A percentile compares a stretch with the other conserved stretches of the same genome.
phyloP scores from a whole-genome alignment of 805 yeast genomes.

The Candida sonorensis region DNA sequence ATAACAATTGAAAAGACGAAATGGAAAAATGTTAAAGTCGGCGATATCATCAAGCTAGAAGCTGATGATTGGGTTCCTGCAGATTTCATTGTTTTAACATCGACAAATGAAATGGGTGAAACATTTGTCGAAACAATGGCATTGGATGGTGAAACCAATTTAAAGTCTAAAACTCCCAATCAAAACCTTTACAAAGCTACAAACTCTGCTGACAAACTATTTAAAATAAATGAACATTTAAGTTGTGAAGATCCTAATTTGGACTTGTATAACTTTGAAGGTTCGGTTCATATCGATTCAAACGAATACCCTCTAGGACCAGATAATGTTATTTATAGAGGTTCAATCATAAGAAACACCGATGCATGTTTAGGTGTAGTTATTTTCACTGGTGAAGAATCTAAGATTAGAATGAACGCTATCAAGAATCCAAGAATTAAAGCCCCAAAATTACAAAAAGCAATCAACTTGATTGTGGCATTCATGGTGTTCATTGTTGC shows the following conservation, averaged over 20 bases:
- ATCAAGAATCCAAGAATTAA: constrained; percentile 83
- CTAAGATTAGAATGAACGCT: constrained; percentile 94
- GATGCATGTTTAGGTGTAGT: constrained; percentile 69
- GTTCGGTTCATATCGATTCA: constrained; percentile 43
- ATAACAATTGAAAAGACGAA: constrained; percentile 18
- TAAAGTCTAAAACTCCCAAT: constrained; percentile 69
- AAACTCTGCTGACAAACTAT: constrained; percentile 43
- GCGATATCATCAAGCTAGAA: constrained; percentile 66
- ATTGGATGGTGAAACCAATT: constrained; percentile 92
- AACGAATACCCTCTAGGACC: constrained; percentile 59
- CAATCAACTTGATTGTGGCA: constrained; percentile 74
- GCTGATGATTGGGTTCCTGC: constrained; percentile 95
- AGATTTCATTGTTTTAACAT: constrained; percentile 68
- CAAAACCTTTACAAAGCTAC: constrained; percentile 50
- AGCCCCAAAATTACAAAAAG: constrained; percentile 83
- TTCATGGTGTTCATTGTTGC: constrained; percentile 85
- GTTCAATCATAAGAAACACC: constrained; percentile 85
- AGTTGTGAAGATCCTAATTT: constrained; percentile 86
- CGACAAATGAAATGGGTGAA: constrained; percentile 56
- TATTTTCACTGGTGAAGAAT: constrained; percentile 90
- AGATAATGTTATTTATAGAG: constrained; percentile 84
- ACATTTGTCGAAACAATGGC: constrained; percentile 94
- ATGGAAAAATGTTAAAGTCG: constrained; percentile 86
- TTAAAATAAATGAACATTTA: constrained; percentile 43
- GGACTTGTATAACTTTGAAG: constrained; percentile 90